Conservation (phyloP, 2,329 filamentous ascomycete genomes). For the Falciphora oryzae region DNA sequence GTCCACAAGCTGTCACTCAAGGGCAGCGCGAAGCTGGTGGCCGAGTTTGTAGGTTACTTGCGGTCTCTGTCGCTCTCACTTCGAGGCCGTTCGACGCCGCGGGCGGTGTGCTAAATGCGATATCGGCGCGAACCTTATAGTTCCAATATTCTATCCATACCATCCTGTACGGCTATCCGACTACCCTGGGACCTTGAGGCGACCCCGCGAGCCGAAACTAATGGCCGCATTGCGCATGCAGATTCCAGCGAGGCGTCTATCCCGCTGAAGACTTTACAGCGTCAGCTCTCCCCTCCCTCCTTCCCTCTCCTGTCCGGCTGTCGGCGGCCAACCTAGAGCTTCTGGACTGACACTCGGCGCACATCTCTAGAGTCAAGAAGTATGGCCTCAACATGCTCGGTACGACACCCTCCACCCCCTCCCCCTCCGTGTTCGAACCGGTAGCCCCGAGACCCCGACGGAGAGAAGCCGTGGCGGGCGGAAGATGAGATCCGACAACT, state of each 20-base stretch:
- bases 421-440: neutral
- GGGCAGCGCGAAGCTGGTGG: conserved; percentile 77
- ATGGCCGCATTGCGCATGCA: conserved; percentile 26
- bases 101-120: neutral
- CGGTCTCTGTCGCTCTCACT: neutral
- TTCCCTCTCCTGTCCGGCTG: neutral
- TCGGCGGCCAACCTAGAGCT: neutral
- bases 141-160: conserved; percentile 99
- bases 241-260: conserved; percentile 81
- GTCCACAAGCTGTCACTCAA: conserved; percentile 91
- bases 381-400: conserved; percentile 98
- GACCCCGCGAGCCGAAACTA: conserved; percentile 7
- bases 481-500: conserved; percentile 14
- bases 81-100: neutral
- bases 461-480: conserved; percentile 13
- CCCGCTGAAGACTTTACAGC: conserved; percentile 95
- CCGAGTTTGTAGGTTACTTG: conserved; percentile 78
- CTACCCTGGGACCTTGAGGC: neutral
- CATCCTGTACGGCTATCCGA: conserved; percentile 60
- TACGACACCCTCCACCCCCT: conserved; percentile 31
- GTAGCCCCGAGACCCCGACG: neutral
- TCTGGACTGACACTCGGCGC: neutral
- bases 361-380: conserved; percentile 66
- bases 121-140: conserved; percentile 29
- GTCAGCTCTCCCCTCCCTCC: conserved; percentile 2